Evolutionary conservation across 257 asterid species (phyloP).

Genomic region (Solanum infundibuliforme): DNA sequence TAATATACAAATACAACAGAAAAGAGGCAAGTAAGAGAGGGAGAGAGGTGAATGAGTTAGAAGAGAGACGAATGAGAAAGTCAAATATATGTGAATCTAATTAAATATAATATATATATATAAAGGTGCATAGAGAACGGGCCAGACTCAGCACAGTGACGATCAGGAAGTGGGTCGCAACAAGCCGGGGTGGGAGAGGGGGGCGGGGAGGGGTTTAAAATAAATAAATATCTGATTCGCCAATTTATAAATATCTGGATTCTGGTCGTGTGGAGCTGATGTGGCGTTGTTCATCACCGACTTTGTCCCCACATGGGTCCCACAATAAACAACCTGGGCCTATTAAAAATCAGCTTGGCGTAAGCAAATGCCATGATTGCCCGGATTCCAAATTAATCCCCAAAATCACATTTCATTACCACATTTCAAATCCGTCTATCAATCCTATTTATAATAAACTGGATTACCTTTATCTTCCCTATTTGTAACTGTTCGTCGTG

Average conservation of each 20-base stretch:
- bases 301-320: background rate
- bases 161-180: background rate
- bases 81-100: rapidly evolving
- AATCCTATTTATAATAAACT: background rate
- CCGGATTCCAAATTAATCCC: conserved; percentile 26
- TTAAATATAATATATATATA: too few species aligned
- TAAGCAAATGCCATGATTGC: background rate
- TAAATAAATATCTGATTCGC: background rate
- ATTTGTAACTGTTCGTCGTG: background rate
- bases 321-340: conserved; percentile 3
- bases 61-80: rapidly evolving
- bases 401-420: conserved; percentile 10
- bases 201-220: background rate
- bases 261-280: background rate
- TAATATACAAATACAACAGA: rapidly evolving
- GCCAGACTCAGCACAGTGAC: background rate
- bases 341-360: conserved; percentile 19
- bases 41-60: too few species aligned
- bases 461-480: background rate
- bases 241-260: background rate
- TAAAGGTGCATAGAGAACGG: background rate
- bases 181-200: background rate
- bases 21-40: too few species aligned
- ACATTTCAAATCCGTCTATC: conserved; percentile 9
- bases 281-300: background rate